Conservation (phyloP, 1,139 yeast species). For the Trichomonascaceae sp. region DNA sequence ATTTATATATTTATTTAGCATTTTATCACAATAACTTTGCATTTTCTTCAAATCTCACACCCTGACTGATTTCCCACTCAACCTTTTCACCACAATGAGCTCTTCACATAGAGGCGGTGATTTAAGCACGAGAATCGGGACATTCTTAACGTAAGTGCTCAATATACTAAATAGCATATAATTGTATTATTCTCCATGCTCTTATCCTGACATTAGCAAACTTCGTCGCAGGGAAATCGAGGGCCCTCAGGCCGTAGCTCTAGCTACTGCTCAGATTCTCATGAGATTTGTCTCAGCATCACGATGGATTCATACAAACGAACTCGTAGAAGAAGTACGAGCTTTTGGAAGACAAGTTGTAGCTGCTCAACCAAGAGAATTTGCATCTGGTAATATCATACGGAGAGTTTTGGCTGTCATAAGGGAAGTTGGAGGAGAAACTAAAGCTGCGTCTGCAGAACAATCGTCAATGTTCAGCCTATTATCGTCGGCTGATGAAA, state of each 20-base stretch:
- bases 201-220: slow-evolving; percentile 11
- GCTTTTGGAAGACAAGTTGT: slow-evolving; percentile 35
- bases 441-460: slow-evolving; percentile 24
- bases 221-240: slow-evolving; percentile 68
- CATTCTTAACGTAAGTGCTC: slow-evolving; percentile 19
- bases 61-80: not conserved
- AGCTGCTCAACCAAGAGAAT: slow-evolving; percentile 49
- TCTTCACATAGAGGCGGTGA: slow-evolving; percentile 17
- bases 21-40: not conserved
- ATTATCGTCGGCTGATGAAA: slow-evolving; percentile 46
- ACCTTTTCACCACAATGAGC: slow-evolving; percentile 7
- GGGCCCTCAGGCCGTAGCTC: slow-evolving; percentile 74
- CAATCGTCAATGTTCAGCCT: slow-evolving; percentile 63
- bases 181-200: no score
- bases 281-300: slow-evolving; percentile 88
- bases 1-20: not conserved
- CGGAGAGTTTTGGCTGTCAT: slow-evolving; percentile 83
- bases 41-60: not conserved
- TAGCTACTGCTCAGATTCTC: slow-evolving; percentile 78
- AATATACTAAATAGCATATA: no score
- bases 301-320: slow-evolving; percentile 75
- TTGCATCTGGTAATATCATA: slow-evolving; percentile 84
- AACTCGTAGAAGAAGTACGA: slow-evolving; percentile 65
- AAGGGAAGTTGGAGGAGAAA: slow-evolving; percentile 76
- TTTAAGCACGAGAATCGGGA: slow-evolving; percentile 18